A percentile compares a stretch with the other conserved stretches of the same genome.
These are phyloP conservation scores for Aspergillus sp. DNA, from an alignment of 2,329 filamentous ascomycete species.

Conservation along the genomic window DNA sequence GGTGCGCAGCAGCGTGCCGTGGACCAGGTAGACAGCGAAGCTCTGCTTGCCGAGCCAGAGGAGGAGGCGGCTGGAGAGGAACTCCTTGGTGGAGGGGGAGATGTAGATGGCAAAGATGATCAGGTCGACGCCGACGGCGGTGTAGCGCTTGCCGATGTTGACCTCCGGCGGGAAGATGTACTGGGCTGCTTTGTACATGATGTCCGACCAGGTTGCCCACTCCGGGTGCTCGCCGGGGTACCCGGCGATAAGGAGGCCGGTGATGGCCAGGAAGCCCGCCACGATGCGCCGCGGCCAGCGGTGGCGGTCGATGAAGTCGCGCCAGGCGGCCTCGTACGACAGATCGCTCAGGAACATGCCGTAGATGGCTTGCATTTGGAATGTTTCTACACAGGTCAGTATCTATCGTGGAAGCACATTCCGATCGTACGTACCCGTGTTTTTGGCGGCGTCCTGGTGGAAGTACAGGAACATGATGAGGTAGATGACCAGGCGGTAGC, in stretches of 20 bases:
- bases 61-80: slow-evolving; percentile 50
- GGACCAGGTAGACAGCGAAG: slow-evolving; percentile 55
- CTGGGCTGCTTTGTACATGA: slow-evolving; percentile 39
- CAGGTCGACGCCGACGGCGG: slow-evolving; percentile 49
- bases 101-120: slow-evolving; percentile 52
- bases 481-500: slow-evolving; percentile 47
- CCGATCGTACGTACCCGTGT: slow-evolving; percentile 41
- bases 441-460: slow-evolving; percentile 44
- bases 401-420: too few relatives aligned
- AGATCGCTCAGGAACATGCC: slow-evolving; percentile 53
- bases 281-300: slow-evolving; percentile 39
- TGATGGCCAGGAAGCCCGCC: slow-evolving; percentile 36
- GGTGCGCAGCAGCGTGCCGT: slow-evolving; percentile 53
- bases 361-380: slow-evolving; percentile 52
- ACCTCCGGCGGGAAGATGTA: slow-evolving; percentile 48
- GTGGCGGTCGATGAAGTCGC: slow-evolving; percentile 44
- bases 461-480: slow-evolving; percentile 49
- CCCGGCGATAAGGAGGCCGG: slow-evolving; percentile 48
- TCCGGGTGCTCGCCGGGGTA: slow-evolving; percentile 52
- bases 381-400: slow-evolving; percentile 44
- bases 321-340: slow-evolving; percentile 46
- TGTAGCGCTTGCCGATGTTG: slow-evolving; percentile 46
- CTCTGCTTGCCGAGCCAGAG: slow-evolving; percentile 56
- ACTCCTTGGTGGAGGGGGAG: slow-evolving; percentile 47
- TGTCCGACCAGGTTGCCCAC: slow-evolving; percentile 49